Evolutionary conservation across 2,329 filamentous ascomycete species (phyloP).

Genomic region (Nectriaceae sp.): DNA sequence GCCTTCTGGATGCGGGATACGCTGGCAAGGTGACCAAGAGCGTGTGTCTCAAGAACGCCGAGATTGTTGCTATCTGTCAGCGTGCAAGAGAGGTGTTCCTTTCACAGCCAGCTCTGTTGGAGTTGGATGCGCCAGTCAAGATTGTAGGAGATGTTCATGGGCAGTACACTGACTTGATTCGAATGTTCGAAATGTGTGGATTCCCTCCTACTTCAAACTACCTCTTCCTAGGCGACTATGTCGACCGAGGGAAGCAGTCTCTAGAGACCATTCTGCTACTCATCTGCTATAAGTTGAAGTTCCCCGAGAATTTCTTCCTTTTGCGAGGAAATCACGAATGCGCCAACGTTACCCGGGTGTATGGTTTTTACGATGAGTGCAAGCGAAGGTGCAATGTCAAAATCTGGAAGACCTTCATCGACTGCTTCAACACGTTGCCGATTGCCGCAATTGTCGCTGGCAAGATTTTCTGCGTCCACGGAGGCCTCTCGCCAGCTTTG

Average conservation of each 20-base stretch:
- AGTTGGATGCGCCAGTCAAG: slow-evolving; percentile 93
- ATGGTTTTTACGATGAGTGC: slow-evolving; percentile 98
- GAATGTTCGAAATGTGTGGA: slow-evolving; percentile 98
- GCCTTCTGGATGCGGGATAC: slow-evolving; percentile 91
- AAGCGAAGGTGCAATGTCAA: slow-evolving; percentile 96
- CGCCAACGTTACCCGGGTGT: slow-evolving; percentile 92
- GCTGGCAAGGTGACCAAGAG: slow-evolving; percentile 97
- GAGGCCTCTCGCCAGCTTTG: slow-evolving; percentile 87
- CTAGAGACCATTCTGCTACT: slow-evolving; percentile 91
- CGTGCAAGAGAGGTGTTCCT: slow-evolving; percentile 87
- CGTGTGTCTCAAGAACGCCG: slow-evolving; percentile 95
- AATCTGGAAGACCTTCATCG: slow-evolving; percentile 97
- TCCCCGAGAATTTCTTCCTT: slow-evolving; percentile 95
- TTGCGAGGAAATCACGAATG: slow-evolving; percentile 95
- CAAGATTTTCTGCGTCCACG: slow-evolving; percentile 98
- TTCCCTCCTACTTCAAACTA: slow-evolving; percentile 93
- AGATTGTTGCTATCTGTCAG: slow-evolving; percentile 91
- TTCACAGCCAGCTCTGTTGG: slow-evolving; percentile 86
- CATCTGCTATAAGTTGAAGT: slow-evolving; percentile 96
- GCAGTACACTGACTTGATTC: slow-evolving; percentile 93
- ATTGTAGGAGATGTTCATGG: slow-evolving; percentile 97
- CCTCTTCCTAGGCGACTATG: slow-evolving; percentile 93
- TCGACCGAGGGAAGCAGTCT: slow-evolving; percentile 94
- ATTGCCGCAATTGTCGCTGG: slow-evolving; percentile 96
- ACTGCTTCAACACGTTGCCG: slow-evolving; percentile 93